Conservation (phyloP, 331 rosid species). For the Arachis monticola region DNA sequence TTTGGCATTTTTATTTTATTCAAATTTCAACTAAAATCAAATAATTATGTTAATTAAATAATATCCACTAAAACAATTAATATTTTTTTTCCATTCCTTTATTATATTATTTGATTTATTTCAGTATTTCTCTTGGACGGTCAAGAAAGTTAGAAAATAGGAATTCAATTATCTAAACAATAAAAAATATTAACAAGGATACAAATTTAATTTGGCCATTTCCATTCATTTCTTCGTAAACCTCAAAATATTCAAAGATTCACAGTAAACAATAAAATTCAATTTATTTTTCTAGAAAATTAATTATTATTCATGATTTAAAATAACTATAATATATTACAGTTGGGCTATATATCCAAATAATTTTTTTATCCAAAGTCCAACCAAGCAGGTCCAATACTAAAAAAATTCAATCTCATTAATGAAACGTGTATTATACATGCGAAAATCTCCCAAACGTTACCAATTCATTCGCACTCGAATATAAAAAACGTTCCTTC, state of each 20-base stretch:
- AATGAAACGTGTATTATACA: too few relatives aligned
- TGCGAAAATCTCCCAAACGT: too few relatives aligned
- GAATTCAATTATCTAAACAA: conserved; percentile 74
- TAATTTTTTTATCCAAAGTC: too few relatives aligned
- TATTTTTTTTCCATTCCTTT: conserved; percentile 49
- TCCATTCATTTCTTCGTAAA: conserved; percentile 60
- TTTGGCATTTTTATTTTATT: neutral
- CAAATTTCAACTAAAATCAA: conserved; percentile 78
- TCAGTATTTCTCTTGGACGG: conserved; percentile 59
- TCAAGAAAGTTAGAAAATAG: conserved; percentile 62
- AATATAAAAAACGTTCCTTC: too few relatives aligned
- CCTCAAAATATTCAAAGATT: conserved; percentile 36
- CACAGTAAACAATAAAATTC: conserved; percentile 30
- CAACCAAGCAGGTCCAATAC: too few relatives aligned
- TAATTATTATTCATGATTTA: neutral
- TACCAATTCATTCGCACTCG: too few relatives aligned
- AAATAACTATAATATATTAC: too few relatives aligned
- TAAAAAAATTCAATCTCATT: too few relatives aligned
- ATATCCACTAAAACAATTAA: conserved; percentile 48
- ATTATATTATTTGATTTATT: conserved; percentile 52
- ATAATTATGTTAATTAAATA: conserved; percentile 47
- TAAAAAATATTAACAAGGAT: conserved; percentile 51
- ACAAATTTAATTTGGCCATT: conserved; percentile 62
- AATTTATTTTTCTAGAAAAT: conserved; percentile 36
- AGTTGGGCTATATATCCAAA: too few relatives aligned